Conservation (phyloP, 2,329 filamentous ascomycete genomes). For the Aaosphaeria pasadenensis region DNA sequence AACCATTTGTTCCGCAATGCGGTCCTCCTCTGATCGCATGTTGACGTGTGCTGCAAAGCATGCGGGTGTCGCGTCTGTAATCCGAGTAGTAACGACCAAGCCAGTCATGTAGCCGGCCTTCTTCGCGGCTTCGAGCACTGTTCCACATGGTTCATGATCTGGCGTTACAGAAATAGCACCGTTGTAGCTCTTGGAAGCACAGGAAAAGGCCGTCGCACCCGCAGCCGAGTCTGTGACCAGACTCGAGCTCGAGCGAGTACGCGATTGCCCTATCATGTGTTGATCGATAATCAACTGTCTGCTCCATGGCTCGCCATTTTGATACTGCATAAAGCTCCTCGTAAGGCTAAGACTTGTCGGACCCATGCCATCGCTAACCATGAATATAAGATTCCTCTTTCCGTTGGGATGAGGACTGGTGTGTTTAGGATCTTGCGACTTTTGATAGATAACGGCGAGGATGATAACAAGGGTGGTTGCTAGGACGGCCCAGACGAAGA, state of each 20-base stretch:
- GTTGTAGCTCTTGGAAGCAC: slow-evolving; percentile 92
- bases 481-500: slow-evolving; percentile 79
- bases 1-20: slow-evolving; percentile 88
- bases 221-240: slow-evolving; percentile 94
- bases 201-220: slow-evolving; percentile 96
- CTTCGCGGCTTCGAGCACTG: slow-evolving; percentile 90
- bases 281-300: slow-evolving; percentile 79
- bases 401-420: slow-evolving; percentile 43
- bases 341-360: slow-evolving; percentile 87
- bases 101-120: slow-evolving; percentile 88
- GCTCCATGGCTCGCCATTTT: slow-evolving; percentile 67
- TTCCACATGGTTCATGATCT: slow-evolving; percentile 83
- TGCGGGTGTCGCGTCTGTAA: slow-evolving; percentile 94
- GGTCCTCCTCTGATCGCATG: slow-evolving; percentile 75
- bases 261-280: slow-evolving; percentile 85
- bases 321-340: slow-evolving; percentile 78
- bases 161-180: slow-evolving; percentile 89
- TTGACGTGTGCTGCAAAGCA: slow-evolving; percentile 91
- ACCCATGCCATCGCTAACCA: slow-evolving; percentile 99
- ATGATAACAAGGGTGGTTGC: slow-evolving; percentile 78
- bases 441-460: slow-evolving; percentile 77
- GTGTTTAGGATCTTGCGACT: slow-evolving; percentile 40
- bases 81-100: slow-evolving; percentile 87
- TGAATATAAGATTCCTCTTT: slow-evolving; percentile 95
- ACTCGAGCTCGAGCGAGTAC: slow-evolving; percentile 79